Evolutionary conservation across 805 yeast species (phyloP).

Genomic region (Jamesozyma jinghongensis): DNA sequence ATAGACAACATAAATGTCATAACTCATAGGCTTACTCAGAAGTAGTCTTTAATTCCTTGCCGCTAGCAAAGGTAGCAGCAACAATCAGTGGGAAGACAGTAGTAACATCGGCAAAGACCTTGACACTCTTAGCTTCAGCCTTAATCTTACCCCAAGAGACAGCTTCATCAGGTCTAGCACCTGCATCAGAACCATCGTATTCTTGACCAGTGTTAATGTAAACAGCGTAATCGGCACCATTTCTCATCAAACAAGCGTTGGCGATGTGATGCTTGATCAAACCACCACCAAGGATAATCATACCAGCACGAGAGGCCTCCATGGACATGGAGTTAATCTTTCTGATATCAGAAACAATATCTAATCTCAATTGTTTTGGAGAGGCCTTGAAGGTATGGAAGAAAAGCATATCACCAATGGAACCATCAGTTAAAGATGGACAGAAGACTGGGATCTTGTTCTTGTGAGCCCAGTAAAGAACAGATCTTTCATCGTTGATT

Average conservation of each 20-base stretch:
- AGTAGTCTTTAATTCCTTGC: conserved; percentile 23
- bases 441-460: conserved; percentile 94
- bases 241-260: conserved; percentile 97
- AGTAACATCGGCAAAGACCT: conserved; percentile 92
- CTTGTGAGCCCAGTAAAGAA: conserved; percentile 96
- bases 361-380: conserved; percentile 81
- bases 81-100: conserved; percentile 92
- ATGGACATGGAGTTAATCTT: conserved; percentile 85
- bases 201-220: conserved; percentile 97
- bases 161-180: conserved; percentile 99
- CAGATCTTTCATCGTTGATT: conserved; percentile 87
- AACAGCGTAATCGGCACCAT: conserved; percentile 97
- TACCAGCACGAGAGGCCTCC: conserved; percentile 92
- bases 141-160: conserved; percentile 98
- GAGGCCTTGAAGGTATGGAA: conserved; percentile 96
- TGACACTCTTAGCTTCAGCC: conserved; percentile 84
- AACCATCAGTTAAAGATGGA: conserved; percentile 96
- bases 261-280: conserved; percentile 93
- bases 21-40: too few relatives aligned
- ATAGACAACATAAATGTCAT: too few relatives aligned
- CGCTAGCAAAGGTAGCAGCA: conserved; percentile 91
- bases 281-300: conserved; percentile 96
- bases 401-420: conserved; percentile 97
- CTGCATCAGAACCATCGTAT: conserved; percentile 98
- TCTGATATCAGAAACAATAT: conserved; percentile 90